A percentile compares a stretch with the other conserved stretches of the same genome.
phyloP scores from a whole-genome alignment of 495 filamentous ascomycete genomes.

The Daldinia childiae region DNA sequence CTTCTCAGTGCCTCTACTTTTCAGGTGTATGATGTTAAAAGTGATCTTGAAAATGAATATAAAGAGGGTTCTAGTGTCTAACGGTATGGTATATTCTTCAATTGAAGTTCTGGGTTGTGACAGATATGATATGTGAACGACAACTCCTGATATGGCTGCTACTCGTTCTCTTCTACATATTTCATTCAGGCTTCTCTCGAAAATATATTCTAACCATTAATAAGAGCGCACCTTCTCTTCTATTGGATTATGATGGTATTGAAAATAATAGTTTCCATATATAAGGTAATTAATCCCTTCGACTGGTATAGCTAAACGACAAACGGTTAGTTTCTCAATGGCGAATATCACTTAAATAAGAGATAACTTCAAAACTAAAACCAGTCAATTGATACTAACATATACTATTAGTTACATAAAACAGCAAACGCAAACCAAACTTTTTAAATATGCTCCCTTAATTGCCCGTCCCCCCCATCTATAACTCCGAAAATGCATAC shows the following conservation, averaged over 20 bases:
- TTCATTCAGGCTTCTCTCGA: too few species aligned
- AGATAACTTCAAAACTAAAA: neutral
- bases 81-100: neutral
- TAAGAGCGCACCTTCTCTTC: too few species aligned
- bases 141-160: neutral
- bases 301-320: neutral
- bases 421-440: conserved; percentile 1
- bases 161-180: neutral
- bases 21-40: neutral
- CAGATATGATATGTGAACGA: neutral
- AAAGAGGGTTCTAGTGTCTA: neutral
- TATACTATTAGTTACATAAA: neutral
- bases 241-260: too few species aligned
- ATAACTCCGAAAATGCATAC: conserved; percentile 1
- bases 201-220: too few species aligned
- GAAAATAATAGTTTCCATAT: too few species aligned
- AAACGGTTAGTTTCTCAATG: neutral
- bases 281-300: too few species aligned
- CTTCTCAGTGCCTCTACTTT: neutral
- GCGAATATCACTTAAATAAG: neutral
- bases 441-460: neutral
- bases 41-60: neutral
- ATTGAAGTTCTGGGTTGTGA: neutral
- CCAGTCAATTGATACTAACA: neutral
- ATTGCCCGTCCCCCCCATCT: conserved; percentile 8